Conservation (phyloP, 1,139 yeast species). For the Kluyveromyces marxianus region DNA sequence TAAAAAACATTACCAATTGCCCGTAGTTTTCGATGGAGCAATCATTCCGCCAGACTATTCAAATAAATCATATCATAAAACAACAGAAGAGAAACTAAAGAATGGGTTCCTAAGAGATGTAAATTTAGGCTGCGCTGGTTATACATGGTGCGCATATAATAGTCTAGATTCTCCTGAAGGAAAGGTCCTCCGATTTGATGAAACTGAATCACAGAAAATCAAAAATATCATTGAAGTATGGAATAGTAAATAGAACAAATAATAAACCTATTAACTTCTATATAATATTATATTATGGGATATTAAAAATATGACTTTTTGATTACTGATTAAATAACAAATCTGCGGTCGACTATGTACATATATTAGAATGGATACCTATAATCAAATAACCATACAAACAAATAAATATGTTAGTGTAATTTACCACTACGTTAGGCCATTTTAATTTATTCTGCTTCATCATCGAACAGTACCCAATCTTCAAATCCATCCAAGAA, state of each 20-base stretch:
- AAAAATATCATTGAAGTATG: background rate
- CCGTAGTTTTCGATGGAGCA: constrained; percentile 11
- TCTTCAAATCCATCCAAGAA: constrained; percentile 37
- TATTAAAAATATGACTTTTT: too few species aligned
- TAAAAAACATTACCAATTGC: constrained; percentile 8
- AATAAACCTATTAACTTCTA: too few species aligned
- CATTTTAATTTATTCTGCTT: constrained; percentile 6
- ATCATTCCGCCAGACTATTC: constrained; percentile 7
- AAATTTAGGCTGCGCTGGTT: constrained; percentile 6
- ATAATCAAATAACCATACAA: too few species aligned
- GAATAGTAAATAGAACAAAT: background rate
- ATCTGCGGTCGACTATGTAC: too few species aligned
- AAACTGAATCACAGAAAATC: background rate
- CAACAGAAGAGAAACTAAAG: background rate
- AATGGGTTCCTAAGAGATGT: constrained; percentile 4
- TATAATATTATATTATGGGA: too few species aligned
- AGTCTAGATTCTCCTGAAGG: background rate
- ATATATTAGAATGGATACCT: too few species aligned
- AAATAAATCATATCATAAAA: background rate
- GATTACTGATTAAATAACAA: too few species aligned
- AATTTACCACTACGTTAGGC: too few species aligned
- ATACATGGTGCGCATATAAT: constrained; percentile 8
- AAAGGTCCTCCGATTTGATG: background rate
- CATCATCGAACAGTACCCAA: constrained; percentile 12
- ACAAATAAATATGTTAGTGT: too few species aligned